phyloP scores from a whole-genome alignment of 176 grass and related monocot genomes.

The Miscanthus lutarioriparius region DNA sequence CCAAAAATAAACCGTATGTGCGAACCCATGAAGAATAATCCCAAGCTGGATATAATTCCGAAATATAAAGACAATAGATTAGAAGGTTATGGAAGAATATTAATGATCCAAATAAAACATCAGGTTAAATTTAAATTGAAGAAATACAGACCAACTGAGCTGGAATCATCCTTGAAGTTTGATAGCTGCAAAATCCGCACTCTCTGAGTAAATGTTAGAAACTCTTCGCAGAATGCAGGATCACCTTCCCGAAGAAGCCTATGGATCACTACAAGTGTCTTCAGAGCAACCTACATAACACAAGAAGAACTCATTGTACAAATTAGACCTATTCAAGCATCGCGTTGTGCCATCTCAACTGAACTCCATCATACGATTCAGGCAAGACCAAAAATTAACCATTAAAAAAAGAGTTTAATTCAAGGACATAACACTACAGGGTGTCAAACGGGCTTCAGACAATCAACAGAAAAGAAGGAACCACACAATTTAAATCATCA shows the following conservation, averaged over 20 bases:
- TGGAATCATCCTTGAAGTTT: slow-evolving; percentile 98
- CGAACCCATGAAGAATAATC: slow-evolving; percentile 95
- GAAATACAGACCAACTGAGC: slow-evolving; percentile 67
- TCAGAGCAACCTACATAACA: slow-evolving; percentile 79
- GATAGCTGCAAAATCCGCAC: slow-evolving; percentile 77
- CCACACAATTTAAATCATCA: neutral
- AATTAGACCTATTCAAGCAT: slow-evolving; percentile 14
- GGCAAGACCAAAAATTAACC: neutral
- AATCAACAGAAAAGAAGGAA: slow-evolving; percentile 8
- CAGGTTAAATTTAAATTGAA: neutral
- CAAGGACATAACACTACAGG: neutral
- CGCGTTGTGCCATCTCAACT: neutral
- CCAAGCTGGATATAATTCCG: slow-evolving; percentile 62
- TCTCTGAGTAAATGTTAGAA: slow-evolving; percentile 89
- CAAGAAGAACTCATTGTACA: slow-evolving; percentile 21
- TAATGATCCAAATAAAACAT: neutral
- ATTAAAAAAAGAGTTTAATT: neutral
- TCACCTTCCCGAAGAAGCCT: slow-evolving; percentile 91
- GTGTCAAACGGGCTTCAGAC: neutral
- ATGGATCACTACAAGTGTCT: slow-evolving; percentile 91
- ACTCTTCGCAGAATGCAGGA: slow-evolving; percentile 83
- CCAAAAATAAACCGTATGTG: slow-evolving; percentile 80
- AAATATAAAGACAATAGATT: slow-evolving; percentile 17
- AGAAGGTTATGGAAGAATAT: slow-evolving; percentile 3
- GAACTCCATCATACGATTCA: slow-evolving; percentile 1